These are phyloP conservation scores for Saccharomycopsis lassenensis DNA, from an alignment of 805 yeast genomes.

Conservation along the genomic window DNA sequence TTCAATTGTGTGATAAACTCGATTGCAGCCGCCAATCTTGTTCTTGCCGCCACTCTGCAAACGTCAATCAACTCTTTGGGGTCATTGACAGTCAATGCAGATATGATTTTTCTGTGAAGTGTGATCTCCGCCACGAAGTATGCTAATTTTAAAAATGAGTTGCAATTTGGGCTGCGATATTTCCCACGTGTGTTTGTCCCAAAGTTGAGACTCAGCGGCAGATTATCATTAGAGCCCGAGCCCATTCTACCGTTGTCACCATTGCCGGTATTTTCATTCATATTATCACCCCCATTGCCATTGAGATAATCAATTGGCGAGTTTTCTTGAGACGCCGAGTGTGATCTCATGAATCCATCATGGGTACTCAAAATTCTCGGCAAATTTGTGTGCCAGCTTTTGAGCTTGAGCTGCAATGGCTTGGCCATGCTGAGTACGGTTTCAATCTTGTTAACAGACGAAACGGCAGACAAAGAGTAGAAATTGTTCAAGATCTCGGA, in stretches of 20 bases:
- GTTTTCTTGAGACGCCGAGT: too few species aligned
- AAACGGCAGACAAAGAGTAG: constrained; percentile 59
- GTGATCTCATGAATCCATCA: constrained; percentile 20
- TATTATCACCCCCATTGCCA: too few species aligned
- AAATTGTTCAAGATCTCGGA: constrained; percentile 64
- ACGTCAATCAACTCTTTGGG: constrained; percentile 49
- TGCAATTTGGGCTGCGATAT: constrained; percentile 56
- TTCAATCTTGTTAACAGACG: constrained; percentile 45
- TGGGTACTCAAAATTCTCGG: constrained; percentile 57
- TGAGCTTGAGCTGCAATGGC: constrained; percentile 59
- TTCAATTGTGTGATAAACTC: constrained; percentile 67
- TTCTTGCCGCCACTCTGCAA: constrained; percentile 77
- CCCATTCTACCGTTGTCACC: too few species aligned
- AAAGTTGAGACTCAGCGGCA: too few species aligned
- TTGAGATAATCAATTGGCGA: too few species aligned
- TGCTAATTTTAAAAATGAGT: constrained; percentile 71
- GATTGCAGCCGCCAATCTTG: constrained; percentile 71
- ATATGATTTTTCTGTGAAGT: constrained; percentile 66
- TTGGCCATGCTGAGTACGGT: constrained; percentile 68
- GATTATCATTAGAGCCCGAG: too few species aligned
- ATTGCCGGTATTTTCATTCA: too few species aligned
- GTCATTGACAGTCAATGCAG: constrained; percentile 34
- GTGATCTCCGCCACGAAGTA: constrained; percentile 87
- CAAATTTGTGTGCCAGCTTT: constrained; percentile 69
- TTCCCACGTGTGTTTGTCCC: too few species aligned